Evolutionary conservation across 148 eudicot genomes (phyloP).

Genomic region (Vaccinium myrtillus): DNA sequence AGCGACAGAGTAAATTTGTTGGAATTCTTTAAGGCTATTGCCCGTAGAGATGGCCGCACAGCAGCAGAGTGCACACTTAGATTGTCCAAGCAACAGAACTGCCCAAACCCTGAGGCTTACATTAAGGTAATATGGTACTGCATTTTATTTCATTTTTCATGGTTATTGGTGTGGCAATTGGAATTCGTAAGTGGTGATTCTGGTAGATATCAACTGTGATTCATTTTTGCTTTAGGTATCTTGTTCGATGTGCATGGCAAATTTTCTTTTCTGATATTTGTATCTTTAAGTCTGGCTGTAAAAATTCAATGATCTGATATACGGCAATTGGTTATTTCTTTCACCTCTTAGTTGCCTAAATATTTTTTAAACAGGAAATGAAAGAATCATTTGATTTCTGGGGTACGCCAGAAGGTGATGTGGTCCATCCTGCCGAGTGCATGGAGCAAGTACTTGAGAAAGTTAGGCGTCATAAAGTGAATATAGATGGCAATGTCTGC

Average conservation of each 20-base stretch:
- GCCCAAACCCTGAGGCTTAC: constrained; percentile 89
- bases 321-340: constrained; percentile 1
- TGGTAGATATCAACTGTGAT: background rate
- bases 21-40: constrained; percentile 93
- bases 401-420: constrained; percentile 91
- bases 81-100: constrained; percentile 81
- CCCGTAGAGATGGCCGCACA: constrained; percentile 81
- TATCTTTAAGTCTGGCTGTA: background rate
- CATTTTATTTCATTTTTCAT: too few species aligned
- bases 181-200: background rate
- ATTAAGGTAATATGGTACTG: constrained; percentile 48
- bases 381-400: constrained; percentile 86
- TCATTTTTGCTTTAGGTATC: background rate
- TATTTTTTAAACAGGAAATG: constrained; percentile 60
- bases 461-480: constrained; percentile 87
- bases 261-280: background rate
- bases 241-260: background rate
- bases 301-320: background rate
- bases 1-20: constrained; percentile 66
- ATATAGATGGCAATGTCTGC: constrained; percentile 92
- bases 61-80: constrained; percentile 86
- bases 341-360: background rate
- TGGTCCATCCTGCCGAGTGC: constrained; percentile 95
- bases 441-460: constrained; percentile 88
- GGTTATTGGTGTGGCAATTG: background rate